Evolutionary conservation across 1,284 basidiomycete species (phyloP).

Genomic region (Ustilago cynodontis): DNA sequence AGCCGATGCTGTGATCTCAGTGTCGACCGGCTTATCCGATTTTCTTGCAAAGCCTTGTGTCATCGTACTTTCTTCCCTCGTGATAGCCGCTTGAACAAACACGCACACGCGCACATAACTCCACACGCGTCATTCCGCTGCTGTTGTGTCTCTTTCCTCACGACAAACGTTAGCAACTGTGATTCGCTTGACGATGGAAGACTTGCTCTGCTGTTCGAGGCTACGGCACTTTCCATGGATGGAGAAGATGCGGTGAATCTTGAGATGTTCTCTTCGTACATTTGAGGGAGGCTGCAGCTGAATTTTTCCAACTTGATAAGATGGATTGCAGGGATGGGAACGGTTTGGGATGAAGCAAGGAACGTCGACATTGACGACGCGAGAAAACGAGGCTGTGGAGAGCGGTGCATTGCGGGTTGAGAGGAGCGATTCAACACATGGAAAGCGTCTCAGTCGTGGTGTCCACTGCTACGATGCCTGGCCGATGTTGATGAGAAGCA

Average conservation of each 20-base stretch:
- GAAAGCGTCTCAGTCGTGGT: too few species aligned
- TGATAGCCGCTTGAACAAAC: constrained; percentile 10
- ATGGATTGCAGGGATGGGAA: neutral
- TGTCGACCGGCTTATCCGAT: constrained; percentile 20
- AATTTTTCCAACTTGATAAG: too few species aligned
- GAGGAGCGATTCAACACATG: too few species aligned
- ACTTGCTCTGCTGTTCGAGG: too few species aligned
- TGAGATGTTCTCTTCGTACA: neutral
- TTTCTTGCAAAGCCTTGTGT: neutral
- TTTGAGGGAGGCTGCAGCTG: neutral
- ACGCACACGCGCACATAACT: neutral
- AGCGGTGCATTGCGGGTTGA: neutral
- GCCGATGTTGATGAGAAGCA: too few species aligned
- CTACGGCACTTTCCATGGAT: too few species aligned
- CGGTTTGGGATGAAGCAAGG: neutral
- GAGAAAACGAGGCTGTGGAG: neutral
- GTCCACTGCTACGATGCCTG: too few species aligned
- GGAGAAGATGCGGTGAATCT: too few species aligned
- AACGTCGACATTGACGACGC: neutral
- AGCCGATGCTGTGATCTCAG: neutral
- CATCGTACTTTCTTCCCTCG: constrained; percentile 4
- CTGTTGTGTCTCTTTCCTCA: neutral
- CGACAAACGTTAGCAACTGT: too few species aligned
- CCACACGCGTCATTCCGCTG: constrained; percentile 15
- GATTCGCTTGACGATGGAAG: too few species aligned